These are phyloP conservation scores for Coemansia sp. DNA, from an alignment of 192 early-diverging fungal genomes.

Conservation along the genomic window DNA sequence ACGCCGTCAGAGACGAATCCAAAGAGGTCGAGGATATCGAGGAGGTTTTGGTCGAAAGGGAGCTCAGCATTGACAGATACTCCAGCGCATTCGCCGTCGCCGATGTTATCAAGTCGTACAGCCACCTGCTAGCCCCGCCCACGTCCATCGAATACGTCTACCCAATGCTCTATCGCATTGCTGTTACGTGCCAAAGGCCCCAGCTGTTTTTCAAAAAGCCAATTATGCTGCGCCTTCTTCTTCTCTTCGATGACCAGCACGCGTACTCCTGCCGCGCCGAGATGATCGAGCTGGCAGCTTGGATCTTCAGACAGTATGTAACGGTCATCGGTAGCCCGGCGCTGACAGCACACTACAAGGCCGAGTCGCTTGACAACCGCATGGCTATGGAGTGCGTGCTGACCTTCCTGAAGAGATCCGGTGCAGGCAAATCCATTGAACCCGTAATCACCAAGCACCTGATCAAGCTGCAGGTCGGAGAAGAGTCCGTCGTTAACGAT, in stretches of 20 bases:
- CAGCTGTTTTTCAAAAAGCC: slow-evolving; percentile 38
- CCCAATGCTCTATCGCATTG: slow-evolving; percentile 43
- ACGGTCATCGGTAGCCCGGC: slow-evolving; percentile 34
- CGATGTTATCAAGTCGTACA: slow-evolving; percentile 38
- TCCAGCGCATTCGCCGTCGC: slow-evolving; percentile 36
- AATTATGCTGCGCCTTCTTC: slow-evolving; percentile 28
- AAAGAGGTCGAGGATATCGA: neutral
- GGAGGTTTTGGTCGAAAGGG: slow-evolving; percentile 29
- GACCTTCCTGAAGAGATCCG: slow-evolving; percentile 27
- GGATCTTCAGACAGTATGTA: slow-evolving; percentile 50
- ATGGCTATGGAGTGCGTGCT: slow-evolving; percentile 41
- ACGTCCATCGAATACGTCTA: slow-evolving; percentile 35
- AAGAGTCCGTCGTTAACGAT: neutral
- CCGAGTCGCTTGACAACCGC: slow-evolving; percentile 28
- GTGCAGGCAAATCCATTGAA: slow-evolving; percentile 18
- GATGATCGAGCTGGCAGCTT: slow-evolving; percentile 34
- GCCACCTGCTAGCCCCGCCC: slow-evolving; percentile 32
- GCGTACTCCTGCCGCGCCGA: slow-evolving; percentile 22
- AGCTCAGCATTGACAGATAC: slow-evolving; percentile 28
- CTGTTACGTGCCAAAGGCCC: slow-evolving; percentile 24
- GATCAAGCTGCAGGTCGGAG: slow-evolving; percentile 13
- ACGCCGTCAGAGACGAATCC: slow-evolving; percentile 7
- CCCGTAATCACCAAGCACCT: slow-evolving; percentile 42
- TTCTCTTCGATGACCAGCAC: slow-evolving; percentile 35
- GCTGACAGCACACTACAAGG: slow-evolving; percentile 24